Percentiles rank a stretch among this genome's conserved stretches.
Conservation (phyloP, 176 grass and related monocot genomes). For the Oropetium thomaeum region DNA sequence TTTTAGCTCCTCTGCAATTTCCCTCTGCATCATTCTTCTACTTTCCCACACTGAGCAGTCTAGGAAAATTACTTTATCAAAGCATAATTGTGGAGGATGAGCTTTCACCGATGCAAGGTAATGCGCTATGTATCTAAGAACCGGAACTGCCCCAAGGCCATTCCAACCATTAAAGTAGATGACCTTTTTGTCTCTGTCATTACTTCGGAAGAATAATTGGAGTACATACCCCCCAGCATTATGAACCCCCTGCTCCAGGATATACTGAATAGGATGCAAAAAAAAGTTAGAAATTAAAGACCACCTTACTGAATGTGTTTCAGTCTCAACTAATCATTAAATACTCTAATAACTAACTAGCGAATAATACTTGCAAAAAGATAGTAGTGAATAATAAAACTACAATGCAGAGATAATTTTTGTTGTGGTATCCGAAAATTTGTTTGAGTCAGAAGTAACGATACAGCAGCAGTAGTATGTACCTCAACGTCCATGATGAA, state of each 20-base stretch:
- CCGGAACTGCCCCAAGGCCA: neutral
- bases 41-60: neutral
- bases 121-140: neutral
- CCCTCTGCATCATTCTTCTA: conserved; percentile 5
- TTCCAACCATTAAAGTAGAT: neutral
- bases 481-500: neutral
- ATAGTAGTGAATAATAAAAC: no score
- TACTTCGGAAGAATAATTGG: no score
- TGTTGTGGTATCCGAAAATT: neutral
- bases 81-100: neutral
- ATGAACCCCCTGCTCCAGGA: neutral
- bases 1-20: neutral
- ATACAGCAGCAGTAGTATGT: neutral
- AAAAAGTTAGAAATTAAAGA: neutral
- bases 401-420: neutral
- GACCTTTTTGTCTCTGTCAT: neutral
- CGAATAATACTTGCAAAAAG: no score
- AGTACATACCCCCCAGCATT: rapidly evolving
- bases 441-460: neutral
- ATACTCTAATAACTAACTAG: neutral
- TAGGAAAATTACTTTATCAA: neutral
- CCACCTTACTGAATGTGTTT: neutral
- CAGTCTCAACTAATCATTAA: neutral
- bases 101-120: neutral
- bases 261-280: neutral